Evolutionary conservation across 1,284 basidiomycete species (phyloP), one percentile per base, ranked within the genome.

Genomic region (Leccinum subatratum): DNA sequence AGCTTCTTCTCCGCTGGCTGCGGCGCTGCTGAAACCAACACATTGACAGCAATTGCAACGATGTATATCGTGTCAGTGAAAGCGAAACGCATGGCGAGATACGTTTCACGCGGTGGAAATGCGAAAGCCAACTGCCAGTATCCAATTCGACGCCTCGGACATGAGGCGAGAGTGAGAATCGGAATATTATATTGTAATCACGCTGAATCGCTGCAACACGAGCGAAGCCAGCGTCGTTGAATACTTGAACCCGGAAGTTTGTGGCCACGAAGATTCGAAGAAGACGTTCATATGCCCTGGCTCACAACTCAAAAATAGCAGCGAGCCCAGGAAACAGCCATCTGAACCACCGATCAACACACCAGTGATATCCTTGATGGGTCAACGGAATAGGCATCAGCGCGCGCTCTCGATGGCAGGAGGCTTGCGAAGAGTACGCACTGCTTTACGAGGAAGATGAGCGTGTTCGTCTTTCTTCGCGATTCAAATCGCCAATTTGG

Each of bases 401-500:
- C n/a, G 9, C 45, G 9, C n/a, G 9, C 45, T 48, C n/a, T n/a
- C 18, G 45, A 48, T n/a, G 45, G 45, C 45, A 48, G n/a, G 45
- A 48, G n/a, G 45, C n/a, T 48, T 18, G 45, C 42, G 42, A 48
- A 6, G 18, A n/a, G 45, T 48, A 48, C 45, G 45, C n/a, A 48
- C 45, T 48, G 45, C 45, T 48, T 42, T 48, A 48, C n/a, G n/a
- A 48, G n/a, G 45, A 48, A 48, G 45, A 48, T 48, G 18, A 48
- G n/a, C 11, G n/a, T 1, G 5, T 48, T 48, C 45, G 20, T 48
- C 45, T 48, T 48, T 48, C 45, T 48, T 1, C n/a, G 45, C 45
- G n/a, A 48, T 48, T 1, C n/a, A 96, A 73, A 99, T 99, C n/a
- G 95, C 97, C 69, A 99, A 79, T 86, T 97, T 97, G 51, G 95